Evolutionary conservation across 1,284 basidiomycete genomes (phyloP).

Genomic region (Ganoderma multipileum): DNA sequence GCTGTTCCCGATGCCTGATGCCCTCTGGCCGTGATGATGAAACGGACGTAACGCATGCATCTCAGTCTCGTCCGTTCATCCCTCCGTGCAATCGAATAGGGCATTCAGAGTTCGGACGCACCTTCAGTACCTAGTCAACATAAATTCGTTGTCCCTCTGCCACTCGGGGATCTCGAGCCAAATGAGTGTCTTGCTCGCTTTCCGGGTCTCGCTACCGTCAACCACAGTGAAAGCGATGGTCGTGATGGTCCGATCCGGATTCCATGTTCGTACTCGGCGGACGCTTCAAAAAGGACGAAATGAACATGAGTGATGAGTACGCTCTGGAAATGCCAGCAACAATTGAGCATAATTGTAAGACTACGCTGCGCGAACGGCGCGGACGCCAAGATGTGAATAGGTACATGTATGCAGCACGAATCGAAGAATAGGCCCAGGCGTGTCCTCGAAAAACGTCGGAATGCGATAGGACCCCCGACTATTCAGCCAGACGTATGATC

Average conservation of each 20-base stretch:
- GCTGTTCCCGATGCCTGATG: not conserved
- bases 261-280: not conserved
- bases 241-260: constrained; percentile 5
- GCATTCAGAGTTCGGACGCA: constrained; percentile 39
- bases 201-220: constrained; percentile 1
- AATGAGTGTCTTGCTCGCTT: constrained; percentile 49
- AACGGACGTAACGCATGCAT: not conserved
- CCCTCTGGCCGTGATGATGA: not conserved
- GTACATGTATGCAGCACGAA: too few species aligned
- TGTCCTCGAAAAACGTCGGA: not conserved
- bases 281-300: not conserved
- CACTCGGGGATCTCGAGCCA: constrained; percentile 73
- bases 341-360: not conserved
- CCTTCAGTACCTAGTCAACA: constrained; percentile 77
- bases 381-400: not conserved
- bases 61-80: not conserved
- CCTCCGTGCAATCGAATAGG: not conserved
- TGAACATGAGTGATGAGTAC: not conserved
- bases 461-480: not conserved
- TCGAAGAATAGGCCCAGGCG: not conserved
- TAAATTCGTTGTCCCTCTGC: constrained; percentile 81
- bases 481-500: not conserved
- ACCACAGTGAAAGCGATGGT: constrained; percentile 7
- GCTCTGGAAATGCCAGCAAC: not conserved
- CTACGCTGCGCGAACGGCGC: not conserved